Base-by-base conservation (phyloP, 345 rosid species). In the Dimocarpus longan region DNA sequence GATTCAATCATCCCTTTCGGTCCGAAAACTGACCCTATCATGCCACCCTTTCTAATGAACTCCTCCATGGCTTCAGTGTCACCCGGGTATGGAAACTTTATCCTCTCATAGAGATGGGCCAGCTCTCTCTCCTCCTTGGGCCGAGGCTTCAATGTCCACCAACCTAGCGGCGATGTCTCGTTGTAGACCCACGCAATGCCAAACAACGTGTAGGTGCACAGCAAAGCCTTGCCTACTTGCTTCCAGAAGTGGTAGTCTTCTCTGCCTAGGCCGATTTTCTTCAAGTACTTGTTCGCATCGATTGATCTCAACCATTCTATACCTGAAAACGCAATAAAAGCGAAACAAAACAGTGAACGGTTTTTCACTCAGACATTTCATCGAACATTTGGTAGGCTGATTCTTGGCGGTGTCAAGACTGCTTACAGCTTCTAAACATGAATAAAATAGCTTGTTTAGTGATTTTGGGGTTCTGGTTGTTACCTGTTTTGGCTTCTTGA, bases 1-100 rank as follows among this genome's bases (percentile, higher is more conserved):
- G 87, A 77, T 67, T 93, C 94, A 56, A 85, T 65, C 24, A 74
- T 52, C 80, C 97, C 97, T 86, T 94, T 96, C 0, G 93, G 94
- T 2, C 94, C 90, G 50, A 94, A 90, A 0, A 89, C 72, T 0
- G 93, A 91, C 15, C 98, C 99, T 0, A 91, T 87, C 97, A 88
- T 90, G 46, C 94, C 94, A 22, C 96, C 98, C 74, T 89, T 86
- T 3, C 91, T 90, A 54, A 96, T 67, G 65, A 96, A 90, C 89
- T 94, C 99, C 26, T 94, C 98, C 97, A 93, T 94, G 7, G 97
- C 98, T 65, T 88, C 94, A 21, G 80, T 74, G 70, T 94, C 98
- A 21, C 97, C 97, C 0, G 98, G 98, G 85, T 94, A 94, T 8
- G 98, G 95, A 78, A 87, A 94, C 76, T 91, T 87, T n/a, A 86